Evolutionary conservation across 768 basidiomycete genomes (phyloP), one percentile per base, ranked within the genome.

Genomic region (Chlorophyllum brunneum): DNA sequence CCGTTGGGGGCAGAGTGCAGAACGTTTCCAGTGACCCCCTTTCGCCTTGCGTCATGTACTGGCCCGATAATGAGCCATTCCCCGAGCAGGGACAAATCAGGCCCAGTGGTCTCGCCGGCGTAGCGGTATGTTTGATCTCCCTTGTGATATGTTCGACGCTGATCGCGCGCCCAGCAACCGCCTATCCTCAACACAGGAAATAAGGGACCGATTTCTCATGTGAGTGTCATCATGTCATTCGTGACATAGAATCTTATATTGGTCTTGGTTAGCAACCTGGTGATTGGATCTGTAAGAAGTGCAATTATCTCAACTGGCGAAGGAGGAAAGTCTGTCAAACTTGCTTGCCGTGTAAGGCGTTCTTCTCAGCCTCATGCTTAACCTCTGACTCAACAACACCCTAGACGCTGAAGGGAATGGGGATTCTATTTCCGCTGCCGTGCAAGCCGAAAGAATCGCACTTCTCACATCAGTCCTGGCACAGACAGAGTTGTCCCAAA

Each of bases 161-260:
- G 22, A 56, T 54, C 45, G 59, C 40, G 46, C 51, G 54, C 52
- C 43, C 64, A 87, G 83, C 88, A 86, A 57, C 91, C 90, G 20
- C 91, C 90, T 51, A 92, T 92, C 60, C 71, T 92, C 57, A 93
- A 93, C 64, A 93, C 91, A 0, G 90, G 90, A 1, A 93, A 93
- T 67, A 79, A 86, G 51, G 90, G 90, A 22, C 90, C 91, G 6
- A 92, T 92, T 48, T 86, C 89, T 58, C 88, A 91, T 68, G 78
- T 85, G 75, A 62, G 82, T 82, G 36, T 65, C 68, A 51, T 54
- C 48, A 5, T 55, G 27, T 48, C 26, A 48, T 33, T 55, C 33
- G 54, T 68, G 67, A 48, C 47, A 18, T 42, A 48, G 41, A 54
- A 41, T 50, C 45, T 62, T 37, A 56, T 40, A 53, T 48, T 45